Base-by-base conservation (phyloP, 768 basidiomycete genomes). In the Tulasnella sp. region DNA sequence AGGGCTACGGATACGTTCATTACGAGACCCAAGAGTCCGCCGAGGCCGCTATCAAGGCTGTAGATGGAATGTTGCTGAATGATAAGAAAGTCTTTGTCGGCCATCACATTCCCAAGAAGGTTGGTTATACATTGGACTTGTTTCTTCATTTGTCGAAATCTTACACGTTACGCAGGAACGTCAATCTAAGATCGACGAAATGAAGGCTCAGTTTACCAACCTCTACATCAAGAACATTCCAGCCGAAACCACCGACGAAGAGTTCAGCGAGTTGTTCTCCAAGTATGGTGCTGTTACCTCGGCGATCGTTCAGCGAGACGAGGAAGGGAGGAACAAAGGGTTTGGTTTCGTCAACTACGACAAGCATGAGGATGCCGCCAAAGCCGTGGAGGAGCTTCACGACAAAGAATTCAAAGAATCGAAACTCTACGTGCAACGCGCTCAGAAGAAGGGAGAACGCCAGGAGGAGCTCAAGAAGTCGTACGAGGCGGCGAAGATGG, bases 71-170 rank as follows among this genome's bases (percentile, higher is more conserved):
- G 97, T 81, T 99, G 76, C 85, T 99, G 80, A 98, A 98, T 82
- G 97, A 99, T 85, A 98, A 97, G 84, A 98, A 98, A 85, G 97
- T 99, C 76, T 99, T 90, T 77, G 97, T 99, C 76, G 97, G 97
- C 71, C 87, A 94, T 79, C 96, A 99, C 82, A 91, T 98, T 79
- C 93, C 94, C 74, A 92, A 93, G 86, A 97, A 96, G 89, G 91
- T 89, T 32, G 19, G 84, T 37, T 29, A 22, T 16, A 35, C 8
- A 9, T n/a, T 17, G 64, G 9, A n/a, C 26, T 41, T 39, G 3
- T 52, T 17, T 67, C 3, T 16, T 6, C 26, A 34, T 22, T 8
- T 6, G 17, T 9, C 52, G 35, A 39, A 37, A 26, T 36, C 37
- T 39, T 26, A 1, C 70, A 16, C n/a, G n/a, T 42, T 11, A 12